Conservation (phyloP, 345 rosid species). For the Abelmoschus esculentus region DNA sequence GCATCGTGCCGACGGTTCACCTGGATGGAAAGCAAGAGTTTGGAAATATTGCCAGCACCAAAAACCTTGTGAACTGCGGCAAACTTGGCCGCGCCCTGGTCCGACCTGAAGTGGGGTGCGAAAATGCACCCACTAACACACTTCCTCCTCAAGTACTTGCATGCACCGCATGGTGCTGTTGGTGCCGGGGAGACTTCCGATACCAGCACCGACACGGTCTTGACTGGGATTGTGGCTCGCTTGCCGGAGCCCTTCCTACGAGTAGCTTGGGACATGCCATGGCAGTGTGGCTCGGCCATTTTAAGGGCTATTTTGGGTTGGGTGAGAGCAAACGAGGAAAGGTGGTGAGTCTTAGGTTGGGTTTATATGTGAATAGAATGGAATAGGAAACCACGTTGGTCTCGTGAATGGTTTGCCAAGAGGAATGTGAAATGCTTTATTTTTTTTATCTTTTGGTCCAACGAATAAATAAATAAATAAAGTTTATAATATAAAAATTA, state of each 20-base stretch:
- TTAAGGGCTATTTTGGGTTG: constrained; percentile 2
- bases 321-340: constrained; percentile 16
- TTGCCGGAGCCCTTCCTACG: constrained; percentile 36
- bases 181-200: constrained; percentile 27
- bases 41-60: constrained; percentile 91
- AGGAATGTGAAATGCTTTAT: no score
- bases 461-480: not conserved
- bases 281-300: constrained; percentile 51
- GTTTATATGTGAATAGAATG: no score
- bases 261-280: constrained; percentile 29
- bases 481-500: not conserved
- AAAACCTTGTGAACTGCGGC: constrained; percentile 95
- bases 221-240: constrained; percentile 9
- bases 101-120: constrained; percentile 87
- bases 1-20: constrained; percentile 82
- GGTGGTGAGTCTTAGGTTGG: no score
- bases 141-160: constrained; percentile 92
- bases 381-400: no score
- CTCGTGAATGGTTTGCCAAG: no score
- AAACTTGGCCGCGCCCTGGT: constrained; percentile 90
- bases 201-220: not conserved
- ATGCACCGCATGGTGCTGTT: constrained; percentile 73
- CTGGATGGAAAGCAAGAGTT: constrained; percentile 73
- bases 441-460: no score
- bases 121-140: constrained; percentile 85